Evolutionary conservation across 305 asterid genomes (phyloP).

Genomic region (Coffea humblotiana): DNA sequence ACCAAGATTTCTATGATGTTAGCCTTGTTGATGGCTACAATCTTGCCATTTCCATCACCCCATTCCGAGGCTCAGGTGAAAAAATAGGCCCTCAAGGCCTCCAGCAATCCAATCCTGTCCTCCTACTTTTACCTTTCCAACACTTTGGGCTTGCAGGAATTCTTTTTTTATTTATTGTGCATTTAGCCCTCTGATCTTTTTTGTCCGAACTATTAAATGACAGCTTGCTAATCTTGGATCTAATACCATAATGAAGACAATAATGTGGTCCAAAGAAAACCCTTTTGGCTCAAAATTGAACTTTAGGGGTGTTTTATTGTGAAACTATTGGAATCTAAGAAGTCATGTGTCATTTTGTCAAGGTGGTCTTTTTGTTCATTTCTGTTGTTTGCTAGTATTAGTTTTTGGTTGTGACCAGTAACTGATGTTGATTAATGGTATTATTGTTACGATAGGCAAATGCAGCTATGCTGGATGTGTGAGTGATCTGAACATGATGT

Average conservation of each 20-base stretch:
- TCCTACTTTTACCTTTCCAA: neutral
- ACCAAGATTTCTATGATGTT: constrained; percentile 76
- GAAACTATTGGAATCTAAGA: neutral
- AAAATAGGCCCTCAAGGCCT: neutral
- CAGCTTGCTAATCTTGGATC: constrained; percentile 1
- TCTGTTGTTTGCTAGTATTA: neutral
- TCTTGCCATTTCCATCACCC: constrained; percentile 45
- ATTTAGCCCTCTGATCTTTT: neutral
- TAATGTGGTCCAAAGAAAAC: neutral
- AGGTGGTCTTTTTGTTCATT: neutral
- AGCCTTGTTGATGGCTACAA: constrained; percentile 88
- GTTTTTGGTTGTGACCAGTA: neutral
- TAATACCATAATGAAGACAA: neutral
- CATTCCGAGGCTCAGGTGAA: constrained; percentile 42
- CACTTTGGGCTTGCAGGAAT: neutral
- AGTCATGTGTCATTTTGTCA: neutral
- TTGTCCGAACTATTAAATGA: neutral
- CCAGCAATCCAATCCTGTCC: neutral
- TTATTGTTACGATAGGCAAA: constrained; percentile 38
- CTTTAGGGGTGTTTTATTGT: neutral
- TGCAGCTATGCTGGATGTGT: constrained; percentile 73
- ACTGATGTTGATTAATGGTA: neutral
- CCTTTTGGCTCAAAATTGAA: neutral
- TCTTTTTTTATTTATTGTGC: neutral
- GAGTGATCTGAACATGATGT: constrained; percentile 61